phyloP scores from a whole-genome alignment of 352 stramenopile genomes.

The Phytophthora boehmeriae region DNA sequence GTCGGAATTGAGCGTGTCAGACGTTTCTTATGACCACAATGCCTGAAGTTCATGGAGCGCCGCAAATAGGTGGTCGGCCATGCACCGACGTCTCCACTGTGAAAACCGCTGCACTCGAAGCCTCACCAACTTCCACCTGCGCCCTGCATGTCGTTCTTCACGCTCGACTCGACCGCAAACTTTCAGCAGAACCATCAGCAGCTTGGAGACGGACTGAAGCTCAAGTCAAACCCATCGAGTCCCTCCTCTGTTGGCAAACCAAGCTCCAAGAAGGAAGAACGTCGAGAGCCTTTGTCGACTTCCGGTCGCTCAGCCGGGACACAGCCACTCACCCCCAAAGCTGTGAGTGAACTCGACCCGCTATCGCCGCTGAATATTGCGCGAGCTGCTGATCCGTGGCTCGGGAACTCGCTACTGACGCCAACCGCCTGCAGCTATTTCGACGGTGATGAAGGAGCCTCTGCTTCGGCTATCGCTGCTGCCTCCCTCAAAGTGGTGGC shows the following conservation, averaged over 20 bases:
- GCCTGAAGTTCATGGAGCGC: background rate
- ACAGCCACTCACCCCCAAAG: conserved; percentile 12
- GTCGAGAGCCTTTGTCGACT: conserved; percentile 8
- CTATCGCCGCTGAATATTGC: conserved; percentile 55
- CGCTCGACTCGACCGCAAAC: conserved; percentile 15
- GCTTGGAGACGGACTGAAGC: conserved; percentile 16
- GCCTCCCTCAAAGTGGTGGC: conserved; percentile 48
- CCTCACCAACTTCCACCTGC: too few relatives aligned
- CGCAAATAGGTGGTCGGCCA: background rate
- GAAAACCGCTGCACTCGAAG: too few relatives aligned
- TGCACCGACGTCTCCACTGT: background rate
- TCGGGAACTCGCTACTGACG: conserved; percentile 45
- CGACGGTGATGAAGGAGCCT: conserved; percentile 17
- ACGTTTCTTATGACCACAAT: too few relatives aligned
- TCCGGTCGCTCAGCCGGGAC: conserved; percentile 13
- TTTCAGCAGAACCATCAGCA: conserved; percentile 38
- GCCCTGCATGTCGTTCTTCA: conserved; percentile 47
- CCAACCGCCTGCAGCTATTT: conserved; percentile 23
- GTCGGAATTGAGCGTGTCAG: too few relatives aligned
- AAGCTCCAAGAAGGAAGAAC: conserved; percentile 21
- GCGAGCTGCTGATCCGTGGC: conserved; percentile 55
- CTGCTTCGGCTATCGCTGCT: conserved; percentile 25
- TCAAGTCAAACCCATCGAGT: conserved; percentile 19
- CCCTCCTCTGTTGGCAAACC: conserved; percentile 7
- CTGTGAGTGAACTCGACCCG: conserved; percentile 54